phyloP scores from a whole-genome alignment of 768 basidiomycete genomes.

The Chalciporus sphaerocephalus region DNA sequence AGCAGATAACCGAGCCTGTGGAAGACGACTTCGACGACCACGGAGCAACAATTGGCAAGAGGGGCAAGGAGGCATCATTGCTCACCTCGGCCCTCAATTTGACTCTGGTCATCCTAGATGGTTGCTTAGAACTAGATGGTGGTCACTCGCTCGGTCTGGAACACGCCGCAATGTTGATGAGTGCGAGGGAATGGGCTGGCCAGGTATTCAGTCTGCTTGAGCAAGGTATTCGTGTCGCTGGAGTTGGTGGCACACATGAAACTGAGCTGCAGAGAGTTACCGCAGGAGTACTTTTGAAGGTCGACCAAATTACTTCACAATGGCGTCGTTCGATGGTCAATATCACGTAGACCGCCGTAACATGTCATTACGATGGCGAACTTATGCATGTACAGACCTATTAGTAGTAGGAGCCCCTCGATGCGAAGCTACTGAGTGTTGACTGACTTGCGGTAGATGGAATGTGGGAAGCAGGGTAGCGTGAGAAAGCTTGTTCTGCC shows the following conservation, averaged over 20 bases:
- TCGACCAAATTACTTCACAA: slow-evolving; percentile 63
- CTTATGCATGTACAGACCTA: too few relatives aligned
- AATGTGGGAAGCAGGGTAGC: slow-evolving; percentile 15
- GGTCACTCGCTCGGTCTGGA: slow-evolving; percentile 74
- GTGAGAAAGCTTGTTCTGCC: neutral
- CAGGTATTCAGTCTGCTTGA: slow-evolving; percentile 63
- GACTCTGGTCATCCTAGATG: slow-evolving; percentile 70
- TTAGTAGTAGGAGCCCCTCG: too few relatives aligned
- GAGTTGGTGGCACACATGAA: slow-evolving; percentile 64
- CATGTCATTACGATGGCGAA: too few relatives aligned
- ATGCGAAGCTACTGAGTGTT: too few relatives aligned
- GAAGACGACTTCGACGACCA: slow-evolving; percentile 35
- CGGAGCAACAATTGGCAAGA: slow-evolving; percentile 13
- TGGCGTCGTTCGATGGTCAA: slow-evolving; percentile 67
- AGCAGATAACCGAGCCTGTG: slow-evolving; percentile 47
- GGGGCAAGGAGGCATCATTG: slow-evolving; percentile 64
- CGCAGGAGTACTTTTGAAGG: slow-evolving; percentile 77
- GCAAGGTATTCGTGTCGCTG: slow-evolving; percentile 54
- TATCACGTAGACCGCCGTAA: slow-evolving; percentile 17
- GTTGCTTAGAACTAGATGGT: slow-evolving; percentile 67
- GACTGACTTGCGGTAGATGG: neutral
- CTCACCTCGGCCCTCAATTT: slow-evolving; percentile 75
- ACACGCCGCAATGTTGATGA: slow-evolving; percentile 65
- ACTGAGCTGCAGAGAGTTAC: slow-evolving; percentile 60
- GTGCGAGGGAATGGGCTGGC: slow-evolving; percentile 76